Conservation (phyloP, 805 yeast species). For the Groenewaldozyma tartarivorans region DNA sequence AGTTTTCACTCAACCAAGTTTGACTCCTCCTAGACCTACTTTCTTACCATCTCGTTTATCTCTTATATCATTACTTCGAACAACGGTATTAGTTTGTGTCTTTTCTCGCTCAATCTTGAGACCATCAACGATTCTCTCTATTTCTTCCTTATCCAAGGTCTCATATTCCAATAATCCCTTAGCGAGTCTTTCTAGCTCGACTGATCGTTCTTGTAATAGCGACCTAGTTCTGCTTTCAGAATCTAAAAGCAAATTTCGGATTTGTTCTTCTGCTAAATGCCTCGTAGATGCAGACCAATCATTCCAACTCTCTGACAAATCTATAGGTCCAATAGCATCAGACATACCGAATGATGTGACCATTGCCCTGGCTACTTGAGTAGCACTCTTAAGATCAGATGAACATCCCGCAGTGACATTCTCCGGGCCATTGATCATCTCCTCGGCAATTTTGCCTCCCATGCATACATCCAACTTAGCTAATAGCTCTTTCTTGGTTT, state of each 20-base stretch:
- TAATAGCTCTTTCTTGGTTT: conserved; percentile 78
- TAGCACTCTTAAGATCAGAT: conserved; percentile 82
- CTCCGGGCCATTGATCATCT: conserved; percentile 77
- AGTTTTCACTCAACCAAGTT: conserved; percentile 2
- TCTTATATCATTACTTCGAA: conserved; percentile 34
- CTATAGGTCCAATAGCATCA: conserved; percentile 85
- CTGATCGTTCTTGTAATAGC: conserved; percentile 48
- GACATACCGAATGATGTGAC: conserved; percentile 96
- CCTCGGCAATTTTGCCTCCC: conserved; percentile 99
- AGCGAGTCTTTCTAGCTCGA: conserved; percentile 79
- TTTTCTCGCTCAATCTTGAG: conserved; percentile 62
- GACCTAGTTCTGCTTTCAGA: conserved; percentile 75
- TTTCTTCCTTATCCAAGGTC: conserved; percentile 84
- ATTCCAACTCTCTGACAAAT: conserved; percentile 84
- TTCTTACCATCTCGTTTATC: conserved; percentile 19
- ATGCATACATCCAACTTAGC: conserved; percentile 94
- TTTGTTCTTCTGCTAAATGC: conserved; percentile 89
- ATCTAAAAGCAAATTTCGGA: conserved; percentile 59
- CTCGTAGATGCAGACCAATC: conserved; percentile 86
- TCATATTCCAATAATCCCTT: conserved; percentile 92
- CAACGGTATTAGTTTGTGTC: conserved; percentile 65
- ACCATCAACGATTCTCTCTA: conserved; percentile 77
- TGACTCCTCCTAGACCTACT: conserved; percentile 6
- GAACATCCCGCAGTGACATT: conserved; percentile 95
- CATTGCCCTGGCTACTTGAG: conserved; percentile 92